Evolutionary conservation across 2,329 filamentous ascomycete species (phyloP), one percentile per base, ranked within the genome.

Genomic region (Plenodomus tracheiphilus): DNA sequence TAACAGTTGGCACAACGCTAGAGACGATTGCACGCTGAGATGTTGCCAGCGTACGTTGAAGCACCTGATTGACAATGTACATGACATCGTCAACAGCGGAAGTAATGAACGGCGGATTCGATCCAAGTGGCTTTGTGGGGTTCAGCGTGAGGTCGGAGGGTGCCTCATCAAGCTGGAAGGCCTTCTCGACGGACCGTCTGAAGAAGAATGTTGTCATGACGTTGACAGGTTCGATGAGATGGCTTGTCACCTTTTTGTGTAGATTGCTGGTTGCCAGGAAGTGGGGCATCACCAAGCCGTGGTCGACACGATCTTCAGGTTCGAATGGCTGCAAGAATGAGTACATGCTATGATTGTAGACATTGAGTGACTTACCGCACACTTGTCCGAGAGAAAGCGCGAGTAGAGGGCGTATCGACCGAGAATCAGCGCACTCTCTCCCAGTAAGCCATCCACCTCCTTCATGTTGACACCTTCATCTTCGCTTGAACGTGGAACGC

Each of bases 41-140:
- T 0, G 95, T 97, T 0, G 89, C 87, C 18, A 97, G 79, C 0
- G 91, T 89, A 57, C 93, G 87, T 56, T 95, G 88, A 7, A 97
- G 80, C 28, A 97, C 88, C 42, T 93, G 87, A 68, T 95, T 96
- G 68, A 96, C 89, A 62, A 99, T 97, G 74, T 97, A 99, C 93
- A 99, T 97, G 66, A 97, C 91, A 75, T 97, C 94, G 76, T 99
- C 94, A 8, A 99, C 92, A 0, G 93, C 92, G 2, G 92, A 91
- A 37, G 94, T 93, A 63, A 99, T 96, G 66, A 90, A 95, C 0
- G 94, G 94, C 2, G 91, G 83, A 61, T 91, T 91, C 49, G 86
- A 83, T 43, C 87, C 84, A 37, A 96, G 79, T 3, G 87, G 79
- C 64, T 81, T 88, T 64, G 81, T 86, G 36, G 87, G 79, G 65